A percentile compares a stretch with the other conserved stretches of the same genome.
Conservation (phyloP, 1,139 yeast genomes). For the Kodamaea alishanica region DNA sequence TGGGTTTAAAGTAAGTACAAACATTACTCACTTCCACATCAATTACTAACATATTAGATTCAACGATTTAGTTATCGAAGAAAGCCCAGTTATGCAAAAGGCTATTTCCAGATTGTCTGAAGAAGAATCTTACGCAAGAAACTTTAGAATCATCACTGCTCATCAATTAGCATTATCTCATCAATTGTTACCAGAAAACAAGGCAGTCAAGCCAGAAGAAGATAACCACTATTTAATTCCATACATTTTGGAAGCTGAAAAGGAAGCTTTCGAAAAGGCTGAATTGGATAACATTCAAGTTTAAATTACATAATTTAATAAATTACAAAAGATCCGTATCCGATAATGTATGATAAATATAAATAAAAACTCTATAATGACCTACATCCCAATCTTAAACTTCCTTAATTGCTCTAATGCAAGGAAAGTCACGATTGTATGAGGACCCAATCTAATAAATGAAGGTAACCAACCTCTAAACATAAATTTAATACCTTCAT, state of each 20-base stretch:
- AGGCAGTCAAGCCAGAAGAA: conserved; percentile 76
- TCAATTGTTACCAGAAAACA: conserved; percentile 76
- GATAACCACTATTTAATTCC: conserved; percentile 86
- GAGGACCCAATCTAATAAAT: conserved; percentile 83
- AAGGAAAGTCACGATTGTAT: conserved; percentile 79
- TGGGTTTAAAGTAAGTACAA: conserved; percentile 67
- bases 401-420: conserved; percentile 75
- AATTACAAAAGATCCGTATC: not conserved
- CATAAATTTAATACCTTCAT: conserved; percentile 74
- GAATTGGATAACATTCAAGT: conserved; percentile 78
- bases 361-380: conserved; percentile 3
- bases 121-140: conserved; percentile 82
- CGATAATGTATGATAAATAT: not conserved
- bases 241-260: conserved; percentile 89
- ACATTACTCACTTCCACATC: not conserved
- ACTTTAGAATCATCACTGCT: conserved; percentile 87
- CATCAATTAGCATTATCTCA: conserved; percentile 84
- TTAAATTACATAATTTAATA: conserved; percentile 7
- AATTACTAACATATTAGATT: conserved; percentile 39
- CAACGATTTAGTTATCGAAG: conserved; percentile 86
- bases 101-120: conserved; percentile 87
- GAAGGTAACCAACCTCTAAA: conserved; percentile 92
- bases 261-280: conserved; percentile 81
- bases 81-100: conserved; percentile 79
- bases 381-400: conserved; percentile 48